phyloP scores from a whole-genome alignment of 2,329 filamentous ascomycete species.

The Trichoderma sp. region DNA sequence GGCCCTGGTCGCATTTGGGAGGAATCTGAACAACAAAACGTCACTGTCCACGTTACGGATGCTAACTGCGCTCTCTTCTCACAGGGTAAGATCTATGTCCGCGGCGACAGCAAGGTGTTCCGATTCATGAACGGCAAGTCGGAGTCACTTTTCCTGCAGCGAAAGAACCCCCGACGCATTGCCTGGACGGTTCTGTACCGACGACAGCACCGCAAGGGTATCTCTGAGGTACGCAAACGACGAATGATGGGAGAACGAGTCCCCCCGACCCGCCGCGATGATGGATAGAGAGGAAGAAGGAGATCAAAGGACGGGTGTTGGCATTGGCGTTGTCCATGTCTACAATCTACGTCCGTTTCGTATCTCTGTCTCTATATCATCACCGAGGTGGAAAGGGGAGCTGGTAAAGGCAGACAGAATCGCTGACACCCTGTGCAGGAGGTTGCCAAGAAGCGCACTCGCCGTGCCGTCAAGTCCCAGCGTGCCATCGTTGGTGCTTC shows the following conservation, averaged over 20 bases:
- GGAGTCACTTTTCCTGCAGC: slow-evolving; percentile 99
- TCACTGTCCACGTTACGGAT: not conserved
- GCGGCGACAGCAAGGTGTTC: slow-evolving; percentile 99
- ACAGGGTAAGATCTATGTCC: slow-evolving; percentile 99
- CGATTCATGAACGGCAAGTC: slow-evolving; percentile 99
- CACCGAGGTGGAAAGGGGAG: not conserved
- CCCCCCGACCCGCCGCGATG: not conserved
- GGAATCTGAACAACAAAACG: not conserved
- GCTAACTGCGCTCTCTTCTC: slow-evolving; percentile 18
- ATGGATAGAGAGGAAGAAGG: not conserved
- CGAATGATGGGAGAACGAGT: not conserved
- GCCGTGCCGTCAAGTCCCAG: slow-evolving; percentile 97
- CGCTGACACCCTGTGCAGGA: slow-evolving; percentile 65
- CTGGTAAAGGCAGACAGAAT: not conserved
- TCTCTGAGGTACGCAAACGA: slow-evolving; percentile 83
- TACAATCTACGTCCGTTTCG: not conserved
- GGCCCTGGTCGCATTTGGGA: not conserved
- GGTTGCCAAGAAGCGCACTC: slow-evolving; percentile 99
- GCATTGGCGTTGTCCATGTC: not conserved
- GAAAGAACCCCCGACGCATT: slow-evolving; percentile 99
- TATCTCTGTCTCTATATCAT: not conserved
- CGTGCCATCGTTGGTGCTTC: slow-evolving; percentile 98
- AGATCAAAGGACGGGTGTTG: not conserved
- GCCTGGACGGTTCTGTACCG: slow-evolving; percentile 98
- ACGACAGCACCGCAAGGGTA: slow-evolving; percentile 99